Evolutionary conservation across 495 filamentous ascomycete genomes (phyloP).

Genomic region (Podospora didyma): DNA sequence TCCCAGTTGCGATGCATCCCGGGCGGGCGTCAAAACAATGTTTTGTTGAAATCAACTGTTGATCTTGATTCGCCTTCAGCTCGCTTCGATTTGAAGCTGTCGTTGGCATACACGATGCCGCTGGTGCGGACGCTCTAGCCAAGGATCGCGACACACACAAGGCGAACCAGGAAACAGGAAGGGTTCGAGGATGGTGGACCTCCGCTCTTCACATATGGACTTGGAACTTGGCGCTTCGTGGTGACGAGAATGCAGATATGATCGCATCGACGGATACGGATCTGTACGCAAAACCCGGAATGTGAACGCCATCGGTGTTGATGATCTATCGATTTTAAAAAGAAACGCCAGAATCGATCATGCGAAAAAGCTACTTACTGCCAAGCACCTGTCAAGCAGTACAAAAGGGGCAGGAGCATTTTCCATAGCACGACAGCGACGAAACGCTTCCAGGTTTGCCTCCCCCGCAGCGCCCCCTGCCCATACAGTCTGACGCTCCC

Average conservation of each 20-base stretch:
- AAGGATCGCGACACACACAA: not conserved
- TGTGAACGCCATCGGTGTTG: no score
- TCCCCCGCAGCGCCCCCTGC: not conserved
- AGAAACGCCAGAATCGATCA: no score
- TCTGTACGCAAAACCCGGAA: no score
- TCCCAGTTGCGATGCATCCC: not conserved
- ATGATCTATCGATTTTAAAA: no score
- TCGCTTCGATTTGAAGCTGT: not conserved
- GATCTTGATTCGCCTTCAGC: not conserved
- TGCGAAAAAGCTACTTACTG: no score
- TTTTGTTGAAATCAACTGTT: not conserved
- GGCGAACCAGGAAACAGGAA: not conserved
- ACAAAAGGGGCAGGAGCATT: no score
- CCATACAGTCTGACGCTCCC: not conserved
- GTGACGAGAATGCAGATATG: no score
- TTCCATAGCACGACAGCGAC: not conserved
- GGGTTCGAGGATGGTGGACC: no score
- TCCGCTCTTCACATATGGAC: no score
- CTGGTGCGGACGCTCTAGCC: not conserved
- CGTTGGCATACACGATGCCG: slow-evolving; percentile 3
- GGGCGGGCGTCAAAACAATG: not conserved
- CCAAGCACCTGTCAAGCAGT: no score
- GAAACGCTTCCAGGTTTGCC: not conserved
- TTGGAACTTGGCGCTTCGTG: no score
- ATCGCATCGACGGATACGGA: no score